These are phyloP conservation scores for Acacia pycnantha DNA, from an alignment of 331 rosid genomes.

Conservation along the genomic window DNA sequence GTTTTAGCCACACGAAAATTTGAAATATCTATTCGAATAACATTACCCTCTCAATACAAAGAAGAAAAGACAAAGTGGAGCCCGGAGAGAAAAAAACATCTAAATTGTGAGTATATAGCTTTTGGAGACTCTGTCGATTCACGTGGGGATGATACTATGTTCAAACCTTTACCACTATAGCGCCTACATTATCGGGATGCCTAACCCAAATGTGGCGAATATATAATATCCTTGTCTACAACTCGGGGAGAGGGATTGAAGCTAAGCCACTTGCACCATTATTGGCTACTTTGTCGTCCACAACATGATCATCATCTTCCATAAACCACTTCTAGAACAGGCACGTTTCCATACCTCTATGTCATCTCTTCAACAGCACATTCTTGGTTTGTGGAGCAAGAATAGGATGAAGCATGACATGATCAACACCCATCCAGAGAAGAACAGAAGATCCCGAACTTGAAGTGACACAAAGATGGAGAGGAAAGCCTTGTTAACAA, in stretches of 20 bases:
- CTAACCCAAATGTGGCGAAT: slow-evolving; percentile 3
- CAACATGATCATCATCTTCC: too few relatives aligned
- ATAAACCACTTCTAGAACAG: too few relatives aligned
- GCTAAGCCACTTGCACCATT: slow-evolving; percentile 28
- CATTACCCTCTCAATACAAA: background rate
- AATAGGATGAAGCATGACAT: too few relatives aligned
- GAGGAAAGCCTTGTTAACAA: too few relatives aligned
- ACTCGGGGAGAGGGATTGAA: slow-evolving; percentile 42
- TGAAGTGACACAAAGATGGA: too few relatives aligned
- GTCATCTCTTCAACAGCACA: too few relatives aligned
- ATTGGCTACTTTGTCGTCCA: too few relatives aligned
- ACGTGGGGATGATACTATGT: background rate
- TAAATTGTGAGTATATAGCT: background rate
- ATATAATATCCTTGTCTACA: slow-evolving; percentile 21
- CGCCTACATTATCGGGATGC: background rate
- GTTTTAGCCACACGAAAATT: background rate
- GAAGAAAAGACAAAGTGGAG: background rate
- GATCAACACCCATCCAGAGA: too few relatives aligned
- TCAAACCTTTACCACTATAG: background rate
- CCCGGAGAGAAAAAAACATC: background rate
- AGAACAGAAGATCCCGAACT: too few relatives aligned
- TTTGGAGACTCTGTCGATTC: too few relatives aligned
- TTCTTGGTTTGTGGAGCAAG: too few relatives aligned
- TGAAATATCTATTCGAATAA: background rate
- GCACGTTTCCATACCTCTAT: too few relatives aligned